Evolutionary conservation across 75 land plant genomes (phyloP).

Genomic region (Cunninghamia lanceolata): DNA sequence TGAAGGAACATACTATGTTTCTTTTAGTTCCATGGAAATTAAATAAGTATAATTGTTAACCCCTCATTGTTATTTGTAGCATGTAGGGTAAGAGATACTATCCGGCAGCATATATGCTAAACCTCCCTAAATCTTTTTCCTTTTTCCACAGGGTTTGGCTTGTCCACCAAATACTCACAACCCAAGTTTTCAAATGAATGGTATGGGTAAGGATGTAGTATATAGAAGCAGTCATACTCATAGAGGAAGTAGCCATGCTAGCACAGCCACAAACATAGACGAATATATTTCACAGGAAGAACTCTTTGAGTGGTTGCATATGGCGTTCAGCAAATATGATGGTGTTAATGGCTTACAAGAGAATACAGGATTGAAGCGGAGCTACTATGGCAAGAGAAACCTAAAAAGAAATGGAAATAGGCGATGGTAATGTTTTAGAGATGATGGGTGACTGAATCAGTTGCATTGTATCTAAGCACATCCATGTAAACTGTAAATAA

Average conservation of each 20-base stretch:
- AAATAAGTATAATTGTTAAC: not conserved
- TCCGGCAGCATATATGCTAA: not conserved
- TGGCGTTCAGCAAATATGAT: not conserved
- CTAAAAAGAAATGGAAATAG: not conserved
- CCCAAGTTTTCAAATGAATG: slow-evolving; percentile 25
- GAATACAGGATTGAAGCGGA: not conserved
- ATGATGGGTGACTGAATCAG: not conserved
- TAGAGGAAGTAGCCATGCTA: not conserved
- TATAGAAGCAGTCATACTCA: slow-evolving; percentile 1
- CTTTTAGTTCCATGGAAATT: not conserved
- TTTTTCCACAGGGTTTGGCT: slow-evolving; percentile 1
- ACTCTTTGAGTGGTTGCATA: not conserved
- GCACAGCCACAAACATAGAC: not conserved
- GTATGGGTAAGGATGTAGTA: slow-evolving; percentile 17
- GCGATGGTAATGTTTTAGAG: not conserved
- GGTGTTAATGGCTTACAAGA: not conserved
- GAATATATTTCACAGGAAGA: not conserved
- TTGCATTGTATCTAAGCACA: not conserved
- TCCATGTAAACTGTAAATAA: not conserved
- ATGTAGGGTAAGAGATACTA: not conserved
- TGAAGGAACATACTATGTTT: not conserved
- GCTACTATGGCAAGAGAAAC: not conserved
- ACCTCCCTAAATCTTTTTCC: not conserved
- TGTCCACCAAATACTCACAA: slow-evolving; percentile 22
- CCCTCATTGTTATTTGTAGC: not conserved